Evolutionary conservation across 192 early-diverging fungal species (phyloP).

Genomic region (Umbelopsis sp.): DNA sequence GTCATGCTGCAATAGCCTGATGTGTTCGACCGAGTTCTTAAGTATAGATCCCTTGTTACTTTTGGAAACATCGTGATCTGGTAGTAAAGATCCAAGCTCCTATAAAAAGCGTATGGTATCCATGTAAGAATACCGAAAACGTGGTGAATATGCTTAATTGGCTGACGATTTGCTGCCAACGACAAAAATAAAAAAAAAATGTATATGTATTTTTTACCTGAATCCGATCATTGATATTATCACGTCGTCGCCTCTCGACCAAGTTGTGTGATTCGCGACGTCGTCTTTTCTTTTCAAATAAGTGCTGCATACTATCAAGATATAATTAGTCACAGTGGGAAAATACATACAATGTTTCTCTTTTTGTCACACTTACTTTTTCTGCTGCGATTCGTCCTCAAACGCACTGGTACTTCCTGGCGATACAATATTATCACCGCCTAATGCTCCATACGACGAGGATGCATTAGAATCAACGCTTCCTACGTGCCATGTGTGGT

Average conservation of each 20-base stretch:
- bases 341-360: neutral
- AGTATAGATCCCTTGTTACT: conserved; percentile 94
- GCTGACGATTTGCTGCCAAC: no score
- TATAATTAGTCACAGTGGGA: neutral
- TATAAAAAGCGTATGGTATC: conserved; percentile 21
- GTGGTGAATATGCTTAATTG: no score
- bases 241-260: conserved; percentile 92
- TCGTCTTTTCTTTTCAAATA: conserved; percentile 82
- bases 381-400: conserved; percentile 23
- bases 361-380: conserved; percentile 23
- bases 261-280: conserved; percentile 97
- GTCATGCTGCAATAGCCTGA: conserved; percentile 43
- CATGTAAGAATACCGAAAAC: no score
- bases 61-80: conserved; percentile 78
- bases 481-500: conserved; percentile 8
- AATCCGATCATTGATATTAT: conserved; percentile 99
- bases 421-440: conserved; percentile 20
- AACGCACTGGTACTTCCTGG: conserved; percentile 22
- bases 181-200: conserved; percentile 2
- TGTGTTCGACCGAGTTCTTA: conserved; percentile 90
- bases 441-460: neutral
- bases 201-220: conserved; percentile 32
- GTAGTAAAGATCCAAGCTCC: conserved; percentile 84
- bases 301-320: conserved; percentile 33
- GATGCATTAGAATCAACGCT: conserved; percentile 16